Evolutionary conservation across 495 filamentous ascomycete genomes (phyloP), one percentile per base, ranked within the genome.

Genomic region (Tuber umbilicatum): DNA sequence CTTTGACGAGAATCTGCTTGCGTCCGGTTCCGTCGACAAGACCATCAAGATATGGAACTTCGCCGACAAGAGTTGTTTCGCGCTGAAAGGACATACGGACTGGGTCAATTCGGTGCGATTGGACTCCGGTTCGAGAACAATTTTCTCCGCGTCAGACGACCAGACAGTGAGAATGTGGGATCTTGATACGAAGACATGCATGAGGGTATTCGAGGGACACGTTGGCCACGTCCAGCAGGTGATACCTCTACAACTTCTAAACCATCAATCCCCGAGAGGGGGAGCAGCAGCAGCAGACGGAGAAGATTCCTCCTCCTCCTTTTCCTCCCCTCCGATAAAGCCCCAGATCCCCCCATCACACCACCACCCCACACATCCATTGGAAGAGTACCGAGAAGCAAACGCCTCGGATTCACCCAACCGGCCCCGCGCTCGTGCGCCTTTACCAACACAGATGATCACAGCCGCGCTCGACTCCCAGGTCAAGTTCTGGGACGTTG

Each of bases 1-100:
- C 83, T 97, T 97, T 81, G 91, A 94, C 70, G 88, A 87, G 5
- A 90, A 90, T 21, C 87, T 94, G 73, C 88, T 98, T 7, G 94
- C 92, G 0, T 93, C 93, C 2, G 95, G 92, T 14, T 97, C 93
- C 1, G 89, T 92, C 73, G 95, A 99, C 82, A 89, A 88, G 82
- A 94, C 92, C 10, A 90, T 99, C 84, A 94, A 94, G 79, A 91
- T 99, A 38, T 97, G 94, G 90, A 93, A 98, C 81, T 97, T 96
- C 81, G 88, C 91, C 76, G 91, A 92, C 73, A 92, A 92, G 79
- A 90, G 91, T 42, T 90, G 89, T 0, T 96, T 90, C 75, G 84
- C 89, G 35, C 86, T 99, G 12, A 90, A 89, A 45, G 94, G 94
- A 31, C 95, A 99, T 80, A 89, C 86, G 19, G 93, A 97, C 81